Conservation (phyloP, 1,284 basidiomycete genomes). For the Filobasidium uniguttulatum region DNA sequence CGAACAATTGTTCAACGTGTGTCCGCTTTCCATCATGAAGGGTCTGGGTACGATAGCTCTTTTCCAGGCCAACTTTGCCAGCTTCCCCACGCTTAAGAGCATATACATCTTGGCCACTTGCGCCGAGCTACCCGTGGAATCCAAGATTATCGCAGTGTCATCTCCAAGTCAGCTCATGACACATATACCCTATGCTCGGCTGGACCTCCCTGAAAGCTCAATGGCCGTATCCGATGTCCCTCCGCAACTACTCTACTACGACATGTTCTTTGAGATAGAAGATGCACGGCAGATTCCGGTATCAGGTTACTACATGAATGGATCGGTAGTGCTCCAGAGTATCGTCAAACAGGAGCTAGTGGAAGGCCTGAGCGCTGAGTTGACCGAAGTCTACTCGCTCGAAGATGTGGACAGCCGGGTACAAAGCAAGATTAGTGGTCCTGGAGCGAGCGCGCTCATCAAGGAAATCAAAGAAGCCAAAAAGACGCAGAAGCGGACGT, state of each 20-base stretch:
- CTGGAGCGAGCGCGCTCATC: slow-evolving; percentile 6
- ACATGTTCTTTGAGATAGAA: slow-evolving; percentile 9
- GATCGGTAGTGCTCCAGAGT: slow-evolving; percentile 7
- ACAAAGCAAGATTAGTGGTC: slow-evolving; percentile 6
- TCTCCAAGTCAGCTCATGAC: slow-evolving; percentile 8
- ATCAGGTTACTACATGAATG: slow-evolving; percentile 1
- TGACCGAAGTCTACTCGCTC: slow-evolving; percentile 7
- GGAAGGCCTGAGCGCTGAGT: slow-evolving; percentile 8
- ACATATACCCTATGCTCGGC: slow-evolving; percentile 1
- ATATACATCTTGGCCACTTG: slow-evolving; percentile 47
- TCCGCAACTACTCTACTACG: slow-evolving; percentile 4
- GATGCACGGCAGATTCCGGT: slow-evolving; percentile 9
- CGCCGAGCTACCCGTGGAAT: slow-evolving; percentile 35
- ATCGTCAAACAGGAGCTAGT: slow-evolving; percentile 9
- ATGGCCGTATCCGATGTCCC: slow-evolving; percentile 8
- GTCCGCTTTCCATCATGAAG: slow-evolving; percentile 52
- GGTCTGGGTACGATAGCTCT: slow-evolving; percentile 52
- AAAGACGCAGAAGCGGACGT: not conserved
- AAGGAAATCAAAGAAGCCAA: slow-evolving; percentile 5
- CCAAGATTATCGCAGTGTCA: slow-evolving; percentile 1
- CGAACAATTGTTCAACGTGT: slow-evolving; percentile 62
- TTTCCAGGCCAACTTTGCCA: slow-evolving; percentile 63
- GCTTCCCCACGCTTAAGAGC: slow-evolving; percentile 56
- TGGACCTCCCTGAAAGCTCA: slow-evolving; percentile 2
- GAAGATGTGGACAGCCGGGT: slow-evolving; percentile 1